Base-by-base conservation (phyloP, 768 basidiomycete species). In the Suillus fuscotomentosus region DNA sequence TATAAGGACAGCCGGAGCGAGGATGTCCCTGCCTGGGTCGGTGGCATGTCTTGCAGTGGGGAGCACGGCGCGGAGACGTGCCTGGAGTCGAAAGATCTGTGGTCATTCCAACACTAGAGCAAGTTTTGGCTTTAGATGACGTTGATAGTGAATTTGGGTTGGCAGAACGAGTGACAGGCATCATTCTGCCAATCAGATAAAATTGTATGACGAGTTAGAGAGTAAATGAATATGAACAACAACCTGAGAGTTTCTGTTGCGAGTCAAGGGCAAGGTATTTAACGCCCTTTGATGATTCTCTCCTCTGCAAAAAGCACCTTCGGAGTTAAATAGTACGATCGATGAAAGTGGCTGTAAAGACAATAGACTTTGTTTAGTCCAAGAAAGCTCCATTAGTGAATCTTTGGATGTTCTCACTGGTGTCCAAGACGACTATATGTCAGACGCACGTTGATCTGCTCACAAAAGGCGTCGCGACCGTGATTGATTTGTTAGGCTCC, bases 1-100 rank as follows among this genome's bases (percentile, higher is more conserved):
- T 73, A 63, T 75, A 81, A 0, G 86, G 86, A 69, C 88, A 88
- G 11, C 87, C 86, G 0, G 84, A 84, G 53, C 87, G 85, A 20
- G 88, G 88, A 70, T 89, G 88, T 0, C 87, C 87, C 31, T 77
- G 79, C 61, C 81, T 78, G 0, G 86, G 84, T 27, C 81, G 82
- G 61, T 79, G 77, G 72, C 88, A 89, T 68, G 83, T 84, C 51
- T 75, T 80, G 73, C 87, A 89, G 55, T 76, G 80, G 42, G 83
- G 88, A 2, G 71, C 69, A 60, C 86, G 87, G 50, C 86, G 84
- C 6, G 84, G 77, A 13, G 83, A 77, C 20, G 76, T 74, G 43
- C 71, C 71, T 3, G 78, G 74, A n/a, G 77, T 73, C 20, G 55
- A 31, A 24, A 53, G 62, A 39, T 62, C 56, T 27, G 55, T 54